Evolutionary conservation across 805 yeast genomes (phyloP), one percentile per base, ranked within the genome.

Genomic region (Teunomyces pallodes): DNA sequence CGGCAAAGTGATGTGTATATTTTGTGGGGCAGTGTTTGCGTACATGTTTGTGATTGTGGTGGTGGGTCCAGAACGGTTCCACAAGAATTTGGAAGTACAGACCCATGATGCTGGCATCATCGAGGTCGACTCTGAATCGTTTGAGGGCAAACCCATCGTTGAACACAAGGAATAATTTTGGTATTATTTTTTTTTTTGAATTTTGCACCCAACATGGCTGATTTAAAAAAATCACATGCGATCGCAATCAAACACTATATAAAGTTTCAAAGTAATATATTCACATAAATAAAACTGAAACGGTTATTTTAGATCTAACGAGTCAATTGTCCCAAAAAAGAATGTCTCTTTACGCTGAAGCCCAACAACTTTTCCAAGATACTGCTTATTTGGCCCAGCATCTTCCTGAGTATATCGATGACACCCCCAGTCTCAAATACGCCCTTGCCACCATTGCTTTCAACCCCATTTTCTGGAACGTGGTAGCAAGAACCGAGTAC

Each of bases 401-500:
- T 46, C 50, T 59, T 13, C 32, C 26, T n/a, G 35, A 42, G 13
- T 69, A 62, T 50, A 53, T 68, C 16, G 55, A 52, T 26, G 47
- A 59, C 36, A 55, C 61, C 35, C 41, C 54, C 27, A 52, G 57
- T 46, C 52, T 68, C 46, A 45, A 52, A 31, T 65, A 45, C 49
- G 81, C 92, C 4, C 63, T 88, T 27, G 77, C 75, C 7, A 80
- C 87, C 28, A 87, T 94, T 57, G 83, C 84, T 12, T 91, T 94
- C 80, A 94, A 94, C 65, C 99, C 99, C 13, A 80, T 87, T 29
- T 92, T 91, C 64, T 94, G 99, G 99, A 94, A 94, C 66, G 77
- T 86, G 49, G 95, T 81, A 17, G 99, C 99, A 5, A 79, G 98
- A 57, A 59, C 80, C 26, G 98, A 94, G 64, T 89, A 89, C 75